phyloP scores from a whole-genome alignment of 805 yeast genomes.

The Tetrapisispora pingtungensis region DNA sequence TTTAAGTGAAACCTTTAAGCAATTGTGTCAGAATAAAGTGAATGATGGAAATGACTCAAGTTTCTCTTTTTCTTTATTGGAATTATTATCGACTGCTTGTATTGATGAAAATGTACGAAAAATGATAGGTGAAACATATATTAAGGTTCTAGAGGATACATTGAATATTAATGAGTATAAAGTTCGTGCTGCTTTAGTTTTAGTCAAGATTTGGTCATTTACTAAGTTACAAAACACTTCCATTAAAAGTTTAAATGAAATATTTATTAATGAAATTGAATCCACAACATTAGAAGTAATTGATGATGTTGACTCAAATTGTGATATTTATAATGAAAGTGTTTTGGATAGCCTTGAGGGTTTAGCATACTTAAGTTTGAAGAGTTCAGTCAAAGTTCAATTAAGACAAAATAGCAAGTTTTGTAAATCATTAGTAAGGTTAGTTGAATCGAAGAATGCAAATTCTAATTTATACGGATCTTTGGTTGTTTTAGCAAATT shows the following conservation, averaged over 20 bases:
- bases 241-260: constrained; percentile 27
- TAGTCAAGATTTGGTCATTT: constrained; percentile 51
- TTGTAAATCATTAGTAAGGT: constrained; percentile 23
- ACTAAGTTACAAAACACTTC: constrained; percentile 28
- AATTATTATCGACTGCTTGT: constrained; percentile 38
- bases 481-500: constrained; percentile 27
- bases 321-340: constrained; percentile 2
- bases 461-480: constrained; percentile 22
- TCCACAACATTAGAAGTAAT: constrained; percentile 1
- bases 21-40: constrained; percentile 15
- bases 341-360: constrained; percentile 33
- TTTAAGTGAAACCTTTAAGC: constrained; percentile 21
- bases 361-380: constrained; percentile 40
- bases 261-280: constrained; percentile 13
- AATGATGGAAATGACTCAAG: constrained; percentile 9
- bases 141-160: constrained; percentile 33
- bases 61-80: constrained; percentile 23
- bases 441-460: constrained; percentile 11
- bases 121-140: constrained; percentile 37
- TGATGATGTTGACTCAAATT: neutral
- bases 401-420: constrained; percentile 33
- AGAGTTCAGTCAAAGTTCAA: constrained; percentile 28
- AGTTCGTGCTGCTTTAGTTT: constrained; percentile 34
- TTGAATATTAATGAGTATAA: constrained; percentile 21
- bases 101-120: constrained; percentile 41